phyloP scores from a whole-genome alignment of 352 stramenopile genomes.

The Globisporangium camurandrum region DNA sequence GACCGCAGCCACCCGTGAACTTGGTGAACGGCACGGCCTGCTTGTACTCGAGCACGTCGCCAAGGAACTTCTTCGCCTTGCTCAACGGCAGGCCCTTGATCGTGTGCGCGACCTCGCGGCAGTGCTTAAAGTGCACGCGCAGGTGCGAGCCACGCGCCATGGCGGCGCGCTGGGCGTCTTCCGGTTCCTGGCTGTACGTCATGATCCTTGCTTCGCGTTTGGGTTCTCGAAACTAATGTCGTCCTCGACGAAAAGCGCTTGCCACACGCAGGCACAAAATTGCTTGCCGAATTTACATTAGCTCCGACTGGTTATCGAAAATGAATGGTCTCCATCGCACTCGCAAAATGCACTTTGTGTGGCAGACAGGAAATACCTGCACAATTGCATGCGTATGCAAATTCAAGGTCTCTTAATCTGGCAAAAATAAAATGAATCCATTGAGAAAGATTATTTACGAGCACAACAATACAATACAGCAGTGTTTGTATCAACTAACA shows the following conservation, averaged over 20 bases:
- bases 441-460: too few species aligned
- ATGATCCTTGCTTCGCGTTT: conserved; percentile 75
- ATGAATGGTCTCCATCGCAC: conserved; percentile 11
- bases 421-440: too few species aligned
- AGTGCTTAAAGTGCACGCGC: conserved; percentile 99
- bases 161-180: conserved; percentile 80
- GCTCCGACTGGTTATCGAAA: conserved; percentile 18
- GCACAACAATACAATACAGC: too few species aligned
- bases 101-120: conserved; percentile 95
- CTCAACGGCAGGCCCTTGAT: conserved; percentile 97
- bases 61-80: conserved; percentile 94
- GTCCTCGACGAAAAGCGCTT: not conserved
- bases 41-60: conserved; percentile 97
- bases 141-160: conserved; percentile 97
- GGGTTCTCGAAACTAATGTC: conserved; percentile 54
- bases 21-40: conserved; percentile 98
- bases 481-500: too few species aligned
- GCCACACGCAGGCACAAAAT: not conserved
- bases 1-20: conserved; percentile 97
- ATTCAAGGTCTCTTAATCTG: too few species aligned
- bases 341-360: conserved; percentile 7
- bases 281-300: not conserved
- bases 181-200: conserved; percentile 88
- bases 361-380: not conserved
- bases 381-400: not conserved